Percentiles rank a stretch among this genome's conserved stretches.
Evolutionary conservation across 1,284 basidiomycete genomes (phyloP).

Genomic region (Apiotrichum mycotoxinovorans): DNA sequence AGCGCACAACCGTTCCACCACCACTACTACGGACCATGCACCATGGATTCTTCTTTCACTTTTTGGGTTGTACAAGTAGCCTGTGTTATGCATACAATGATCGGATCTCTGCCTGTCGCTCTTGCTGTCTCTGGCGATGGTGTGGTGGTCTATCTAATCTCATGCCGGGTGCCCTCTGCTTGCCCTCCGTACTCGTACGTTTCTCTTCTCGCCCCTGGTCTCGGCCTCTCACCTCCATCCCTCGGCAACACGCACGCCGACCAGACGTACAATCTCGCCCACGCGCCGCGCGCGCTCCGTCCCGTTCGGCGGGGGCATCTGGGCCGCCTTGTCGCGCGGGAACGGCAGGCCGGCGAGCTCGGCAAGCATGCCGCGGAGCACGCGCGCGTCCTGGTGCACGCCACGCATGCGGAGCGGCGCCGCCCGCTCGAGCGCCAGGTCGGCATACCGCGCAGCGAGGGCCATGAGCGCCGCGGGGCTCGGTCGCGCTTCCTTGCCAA

Average conservation of each 20-base stretch:
- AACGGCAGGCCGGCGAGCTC: constrained; percentile 1
- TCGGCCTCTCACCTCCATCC: constrained; percentile 25
- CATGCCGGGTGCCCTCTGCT: no score
- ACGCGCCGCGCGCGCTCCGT: constrained; percentile 22
- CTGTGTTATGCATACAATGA: background rate
- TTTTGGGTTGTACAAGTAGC: background rate
- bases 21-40: no score
- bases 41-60: background rate
- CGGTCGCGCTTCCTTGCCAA: background rate
- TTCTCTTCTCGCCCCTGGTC: background rate
- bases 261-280: constrained; percentile 34
- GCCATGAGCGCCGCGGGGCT: background rate
- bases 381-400: background rate
- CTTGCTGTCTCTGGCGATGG: background rate
- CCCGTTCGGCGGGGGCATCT: background rate
- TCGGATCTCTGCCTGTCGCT: background rate
- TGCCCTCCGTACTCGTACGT: background rate
- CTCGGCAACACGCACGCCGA: constrained; percentile 35
- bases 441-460: constrained; percentile 2
- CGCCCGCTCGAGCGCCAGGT: constrained; percentile 4
- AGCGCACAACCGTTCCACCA: no score
- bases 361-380: background rate
- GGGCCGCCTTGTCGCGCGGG: background rate
- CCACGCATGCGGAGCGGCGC: background rate
- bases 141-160: no score